Evolutionary conservation across 352 stramenopile genomes (phyloP), one percentile per base, ranked within the genome.

Genomic region (Lagenidium giganteum): DNA sequence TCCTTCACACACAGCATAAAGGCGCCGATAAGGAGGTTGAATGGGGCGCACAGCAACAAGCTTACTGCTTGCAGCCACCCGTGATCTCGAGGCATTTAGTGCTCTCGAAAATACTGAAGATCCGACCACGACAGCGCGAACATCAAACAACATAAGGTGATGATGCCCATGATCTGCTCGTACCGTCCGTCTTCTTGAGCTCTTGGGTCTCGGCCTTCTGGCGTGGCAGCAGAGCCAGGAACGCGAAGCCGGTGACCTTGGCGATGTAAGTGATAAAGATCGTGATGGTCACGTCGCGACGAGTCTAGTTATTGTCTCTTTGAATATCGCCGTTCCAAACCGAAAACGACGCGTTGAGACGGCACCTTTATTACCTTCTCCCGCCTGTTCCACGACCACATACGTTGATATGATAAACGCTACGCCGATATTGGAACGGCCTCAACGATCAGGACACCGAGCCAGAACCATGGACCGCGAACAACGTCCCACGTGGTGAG

Each of bases 381-480:
- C 70, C 29, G 67, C 64, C 16, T 79, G 49, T 42, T 83, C 69
- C 14, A 81, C 65, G 25, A 73, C 62, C 37, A 72, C 64, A 21
- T 70, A 80, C 20, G 67, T 80, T 16, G 67, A 70, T 24, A 80
- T 68, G 44, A 80, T 76, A 22, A 80, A 80, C 13, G 64, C 59
- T 16, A 76, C 54, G 16, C 61, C 64, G 18, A n/a, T 22, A 47
- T 44, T 5, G 67, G 67, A 4, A 80, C 50, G 12, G 56, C 50
- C 51, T 80, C 64, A 21, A 74, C 57, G 45, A 80, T 64, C 4
- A 57, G 49, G 17, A 80, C 45, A 12, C 64, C 64, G n/a, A 72
- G 51, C 64, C 66, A 80, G 45, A 80, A 76, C 67, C 67, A 80
- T 35, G 70, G 67, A 22, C 67, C 65, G 0, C 68, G 64, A 8